These are phyloP conservation scores for Emiliania huxleyi DNA, from an alignment of 78 protist genomes.

Conservation along the genomic window DNA sequence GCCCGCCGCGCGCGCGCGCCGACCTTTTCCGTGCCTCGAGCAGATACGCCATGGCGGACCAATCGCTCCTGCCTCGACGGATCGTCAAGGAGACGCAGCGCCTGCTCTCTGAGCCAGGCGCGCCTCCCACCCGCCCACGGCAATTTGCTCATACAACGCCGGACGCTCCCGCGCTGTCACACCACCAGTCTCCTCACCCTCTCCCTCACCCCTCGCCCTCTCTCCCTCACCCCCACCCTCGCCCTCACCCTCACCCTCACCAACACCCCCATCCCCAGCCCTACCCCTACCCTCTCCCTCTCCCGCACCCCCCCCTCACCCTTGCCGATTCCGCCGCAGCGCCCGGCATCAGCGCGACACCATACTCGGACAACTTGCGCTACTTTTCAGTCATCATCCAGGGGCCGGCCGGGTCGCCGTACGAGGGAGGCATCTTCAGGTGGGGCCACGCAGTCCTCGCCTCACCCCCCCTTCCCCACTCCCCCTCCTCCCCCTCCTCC, in stretches of 20 bases:
- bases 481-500: too few relatives aligned
- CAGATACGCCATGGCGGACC: not conserved
- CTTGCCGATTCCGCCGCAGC: slow-evolving; percentile 11
- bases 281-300: not conserved
- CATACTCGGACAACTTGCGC: slow-evolving; percentile 82
- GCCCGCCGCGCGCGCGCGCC: too few relatives aligned
- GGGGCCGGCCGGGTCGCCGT: slow-evolving; percentile 85
- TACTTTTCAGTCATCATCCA: slow-evolving; percentile 84
- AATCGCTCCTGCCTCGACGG: not conserved
- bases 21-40: too few relatives aligned
- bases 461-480: too few relatives aligned
- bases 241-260: not conserved
- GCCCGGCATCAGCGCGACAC: slow-evolving; percentile 88
- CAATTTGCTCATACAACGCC: not conserved
- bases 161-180: not conserved
- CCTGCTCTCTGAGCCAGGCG: slow-evolving; percentile 36
- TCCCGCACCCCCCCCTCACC: not conserved
- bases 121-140: not conserved
- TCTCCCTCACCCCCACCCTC: not conserved
- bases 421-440: too few relatives aligned
- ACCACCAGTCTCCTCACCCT: not conserved
- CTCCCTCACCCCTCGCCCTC: not conserved
- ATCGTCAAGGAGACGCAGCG: slow-evolving; percentile 38
- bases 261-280: not conserved
- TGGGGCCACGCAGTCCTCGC: too few relatives aligned